Evolutionary conservation across 2,329 filamentous ascomycete genomes (phyloP).

Genomic region (Bipolaris bicolor): DNA sequence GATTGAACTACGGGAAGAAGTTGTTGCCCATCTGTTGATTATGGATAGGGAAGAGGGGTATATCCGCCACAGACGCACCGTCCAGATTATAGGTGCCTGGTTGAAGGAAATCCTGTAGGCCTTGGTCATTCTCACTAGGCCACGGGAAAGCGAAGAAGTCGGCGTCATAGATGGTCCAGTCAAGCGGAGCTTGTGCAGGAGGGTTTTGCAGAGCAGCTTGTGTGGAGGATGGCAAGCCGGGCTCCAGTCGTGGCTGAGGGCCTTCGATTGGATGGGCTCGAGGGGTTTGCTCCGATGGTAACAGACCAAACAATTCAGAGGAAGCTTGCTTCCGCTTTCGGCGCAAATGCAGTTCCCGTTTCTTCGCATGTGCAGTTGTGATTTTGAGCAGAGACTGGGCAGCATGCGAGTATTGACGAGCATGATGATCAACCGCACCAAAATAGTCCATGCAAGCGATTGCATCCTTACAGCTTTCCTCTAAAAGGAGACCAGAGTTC

Average conservation of each 20-base stretch:
- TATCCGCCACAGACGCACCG: conserved; percentile 39
- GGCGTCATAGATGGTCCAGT: conserved; percentile 43
- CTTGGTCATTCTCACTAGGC: conserved; percentile 40
- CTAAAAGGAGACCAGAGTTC: conserved; percentile 28
- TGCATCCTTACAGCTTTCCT: conserved; percentile 29
- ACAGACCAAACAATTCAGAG: conserved; percentile 38
- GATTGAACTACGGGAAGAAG: conserved; percentile 11
- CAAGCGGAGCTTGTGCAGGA: conserved; percentile 20
- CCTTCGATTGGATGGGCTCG: not conserved
- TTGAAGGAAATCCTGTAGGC: conserved; percentile 40
- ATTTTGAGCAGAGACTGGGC: conserved; percentile 35
- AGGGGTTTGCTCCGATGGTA: conserved; percentile 19
- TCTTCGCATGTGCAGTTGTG: conserved; percentile 32
- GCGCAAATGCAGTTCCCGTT: conserved; percentile 31
- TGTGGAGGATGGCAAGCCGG: conserved; percentile 6
- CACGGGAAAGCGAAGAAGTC: conserved; percentile 42
- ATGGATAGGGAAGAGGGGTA: conserved; percentile 41
- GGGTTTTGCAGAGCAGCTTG: conserved; percentile 10
- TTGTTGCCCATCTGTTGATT: conserved; percentile 30
- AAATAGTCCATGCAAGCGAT: conserved; percentile 39
- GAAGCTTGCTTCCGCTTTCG: conserved; percentile 38
- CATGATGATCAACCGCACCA: conserved; percentile 35
- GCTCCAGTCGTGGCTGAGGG: conserved; percentile 5
- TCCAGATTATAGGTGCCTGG: conserved; percentile 39
- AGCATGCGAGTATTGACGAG: conserved; percentile 39